Percentiles rank a stretch among this genome's conserved stretches.
phyloP scores from a whole-genome alignment of 2,329 filamentous ascomycete species.

The Gnomoniopsis sp. region DNA sequence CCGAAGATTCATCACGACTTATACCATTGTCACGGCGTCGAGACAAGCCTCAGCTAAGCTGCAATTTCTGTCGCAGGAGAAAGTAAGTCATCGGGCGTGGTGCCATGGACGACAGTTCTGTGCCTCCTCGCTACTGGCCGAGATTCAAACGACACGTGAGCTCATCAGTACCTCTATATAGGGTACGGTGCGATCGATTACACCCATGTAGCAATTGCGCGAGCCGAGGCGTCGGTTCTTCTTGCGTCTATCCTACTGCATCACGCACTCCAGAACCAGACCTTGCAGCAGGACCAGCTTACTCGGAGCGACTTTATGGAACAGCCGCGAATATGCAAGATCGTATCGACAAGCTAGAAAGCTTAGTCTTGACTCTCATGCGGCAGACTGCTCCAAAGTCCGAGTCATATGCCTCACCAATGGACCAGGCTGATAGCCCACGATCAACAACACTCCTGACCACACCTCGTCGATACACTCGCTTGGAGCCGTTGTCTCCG shows the following conservation, averaged over 20 bases:
- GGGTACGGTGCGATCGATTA: constrained; percentile 23
- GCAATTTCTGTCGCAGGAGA: constrained; percentile 25
- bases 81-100: constrained; percentile 23
- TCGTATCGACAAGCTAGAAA: constrained; percentile 29
- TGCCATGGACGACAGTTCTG: too few relatives aligned
- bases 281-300: too few relatives aligned
- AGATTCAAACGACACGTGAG: not conserved
- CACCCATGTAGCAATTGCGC: constrained; percentile 23
- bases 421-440: too few relatives aligned
- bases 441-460: too few relatives aligned
- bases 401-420: not conserved
- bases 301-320: too few relatives aligned
- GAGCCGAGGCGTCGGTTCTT: constrained; percentile 10
- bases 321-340: constrained; percentile 16
- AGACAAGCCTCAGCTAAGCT: constrained; percentile 30
- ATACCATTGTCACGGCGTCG: constrained; percentile 17
- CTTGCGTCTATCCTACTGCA: constrained; percentile 23
- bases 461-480: too few relatives aligned
- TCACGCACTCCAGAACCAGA: not conserved
- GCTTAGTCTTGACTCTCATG: constrained; percentile 27
- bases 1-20: too few relatives aligned
- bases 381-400: constrained; percentile 5
- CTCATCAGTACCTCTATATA: constrained; percentile 16
- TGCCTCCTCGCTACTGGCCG: not conserved
- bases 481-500: too few relatives aligned